Conservation (phyloP, 192 early-diverging fungal species). For the Glomus cerebriforme region DNA sequence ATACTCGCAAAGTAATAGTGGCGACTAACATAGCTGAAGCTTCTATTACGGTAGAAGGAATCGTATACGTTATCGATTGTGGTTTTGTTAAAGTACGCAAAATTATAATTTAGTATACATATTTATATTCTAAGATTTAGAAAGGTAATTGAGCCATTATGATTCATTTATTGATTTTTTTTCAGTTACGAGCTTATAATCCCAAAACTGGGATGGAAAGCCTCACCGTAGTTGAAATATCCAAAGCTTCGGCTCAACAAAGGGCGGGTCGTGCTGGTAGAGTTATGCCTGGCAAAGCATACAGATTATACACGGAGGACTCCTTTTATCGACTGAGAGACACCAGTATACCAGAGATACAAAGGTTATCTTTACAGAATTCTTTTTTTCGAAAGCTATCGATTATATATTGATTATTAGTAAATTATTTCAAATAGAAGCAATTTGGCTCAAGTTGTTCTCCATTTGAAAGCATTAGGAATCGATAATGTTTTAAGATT, state of each 20-base stretch:
- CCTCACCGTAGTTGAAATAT: slow-evolving; percentile 84
- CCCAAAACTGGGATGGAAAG: slow-evolving; percentile 92
- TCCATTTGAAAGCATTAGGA: slow-evolving; percentile 80
- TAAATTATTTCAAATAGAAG: slow-evolving; percentile 41
- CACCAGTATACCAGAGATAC: slow-evolving; percentile 93
- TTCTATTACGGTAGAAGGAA: slow-evolving; percentile 73
- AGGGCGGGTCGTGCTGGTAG: slow-evolving; percentile 93
- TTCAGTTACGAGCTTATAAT: slow-evolving; percentile 76
- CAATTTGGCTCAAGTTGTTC: slow-evolving; percentile 65
- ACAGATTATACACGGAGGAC: slow-evolving; percentile 86
- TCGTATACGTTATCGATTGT: slow-evolving; percentile 76
- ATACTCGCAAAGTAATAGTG: slow-evolving; percentile 81
- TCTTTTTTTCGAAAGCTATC: neutral
- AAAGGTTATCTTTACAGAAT: slow-evolving; percentile 48
- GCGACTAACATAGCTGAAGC: slow-evolving; percentile 92
- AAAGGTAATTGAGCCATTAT: too few relatives aligned
- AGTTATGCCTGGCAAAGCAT: slow-evolving; percentile 86
- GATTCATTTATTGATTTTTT: neutral
- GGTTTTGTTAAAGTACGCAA: slow-evolving; percentile 72
- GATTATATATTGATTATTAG: neutral
- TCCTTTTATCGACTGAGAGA: slow-evolving; percentile 77
- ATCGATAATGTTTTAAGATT: slow-evolving; percentile 81
- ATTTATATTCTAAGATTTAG: slow-evolving; percentile 1
- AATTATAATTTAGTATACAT: neutral
- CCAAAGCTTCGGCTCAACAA: slow-evolving; percentile 93